Conservation (phyloP, 176 grass and related monocot species). For the Carex kokanica region DNA sequence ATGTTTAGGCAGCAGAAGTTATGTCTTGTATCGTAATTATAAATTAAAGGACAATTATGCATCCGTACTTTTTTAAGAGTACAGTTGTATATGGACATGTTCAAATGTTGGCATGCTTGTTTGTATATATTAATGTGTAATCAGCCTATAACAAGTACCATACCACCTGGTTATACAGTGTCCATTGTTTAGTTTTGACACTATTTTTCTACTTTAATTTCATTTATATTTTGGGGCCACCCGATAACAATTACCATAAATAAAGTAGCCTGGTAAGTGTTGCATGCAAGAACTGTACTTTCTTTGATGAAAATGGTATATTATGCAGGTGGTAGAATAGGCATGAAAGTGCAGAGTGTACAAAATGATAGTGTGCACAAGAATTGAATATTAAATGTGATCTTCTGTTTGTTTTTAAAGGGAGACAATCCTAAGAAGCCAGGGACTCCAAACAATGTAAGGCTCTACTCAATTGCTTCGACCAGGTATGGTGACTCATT, state of each 20-base stretch:
- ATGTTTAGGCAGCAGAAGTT: neutral
- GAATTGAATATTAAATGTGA: neutral
- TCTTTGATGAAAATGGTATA: neutral
- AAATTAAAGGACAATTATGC: neutral
- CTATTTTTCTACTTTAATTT: neutral
- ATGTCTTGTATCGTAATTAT: neutral
- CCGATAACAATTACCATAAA: neutral
- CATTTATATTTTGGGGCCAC: neutral
- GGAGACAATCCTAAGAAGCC: constrained; percentile 95
- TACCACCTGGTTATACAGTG: neutral
- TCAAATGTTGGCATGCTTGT: neutral
- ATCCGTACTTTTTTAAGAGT: neutral
- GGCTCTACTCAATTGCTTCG: constrained; percentile 95
- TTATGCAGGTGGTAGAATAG: neutral
- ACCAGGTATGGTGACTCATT: constrained; percentile 89
- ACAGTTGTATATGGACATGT: neutral
- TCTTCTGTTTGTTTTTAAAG: constrained; percentile 33
- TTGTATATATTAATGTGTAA: neutral
- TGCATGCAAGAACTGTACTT: neutral
- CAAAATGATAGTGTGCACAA: neutral
- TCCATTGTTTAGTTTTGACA: neutral
- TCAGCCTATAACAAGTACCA: neutral
- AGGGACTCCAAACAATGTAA: constrained; percentile 66
- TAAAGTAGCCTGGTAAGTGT: neutral
- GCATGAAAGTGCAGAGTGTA: neutral